Percentiles rank a stretch among this genome's conserved stretches.
These are phyloP conservation scores for Leccinum imitatum DNA, from an alignment of 768 basidiomycete species.

Conservation along the genomic window DNA sequence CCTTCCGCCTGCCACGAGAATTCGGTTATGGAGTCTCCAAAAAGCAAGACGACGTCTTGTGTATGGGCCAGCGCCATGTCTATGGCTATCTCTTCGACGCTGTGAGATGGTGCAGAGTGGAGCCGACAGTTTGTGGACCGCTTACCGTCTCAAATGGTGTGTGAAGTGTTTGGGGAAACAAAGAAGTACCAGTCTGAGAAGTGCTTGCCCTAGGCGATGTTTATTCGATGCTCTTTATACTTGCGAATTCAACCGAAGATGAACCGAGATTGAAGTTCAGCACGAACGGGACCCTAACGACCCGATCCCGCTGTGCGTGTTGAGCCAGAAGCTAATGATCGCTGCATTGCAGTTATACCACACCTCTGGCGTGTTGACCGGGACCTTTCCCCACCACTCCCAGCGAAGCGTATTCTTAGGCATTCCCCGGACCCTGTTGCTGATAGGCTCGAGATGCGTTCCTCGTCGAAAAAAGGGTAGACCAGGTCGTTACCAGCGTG, in stretches of 20 bases:
- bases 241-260: background rate
- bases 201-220: background rate
- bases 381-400: conserved; percentile 90
- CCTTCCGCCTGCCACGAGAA: conserved; percentile 48
- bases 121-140: background rate
- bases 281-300: background rate
- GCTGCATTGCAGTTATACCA: conserved; percentile 71
- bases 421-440: conserved; percentile 60
- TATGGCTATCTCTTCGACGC: background rate
- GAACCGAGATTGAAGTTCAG: background rate
- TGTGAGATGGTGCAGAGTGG: background rate
- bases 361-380: conserved; percentile 81
- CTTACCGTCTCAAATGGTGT: background rate
- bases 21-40: conserved; percentile 85
- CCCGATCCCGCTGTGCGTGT: conserved; percentile 62
- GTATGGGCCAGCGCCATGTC: conserved; percentile 52
- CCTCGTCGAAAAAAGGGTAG: too few relatives aligned
- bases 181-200: background rate
- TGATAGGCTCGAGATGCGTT: conserved; percentile 87
- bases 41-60: conserved; percentile 68
- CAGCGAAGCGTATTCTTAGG: conserved; percentile 97
- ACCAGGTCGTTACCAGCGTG: background rate
- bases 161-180: background rate
- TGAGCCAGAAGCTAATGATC: conserved; percentile 78
- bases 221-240: background rate